phyloP scores from a whole-genome alignment of 1,139 yeast genomes.

The Suhomyces bribrorum region DNA sequence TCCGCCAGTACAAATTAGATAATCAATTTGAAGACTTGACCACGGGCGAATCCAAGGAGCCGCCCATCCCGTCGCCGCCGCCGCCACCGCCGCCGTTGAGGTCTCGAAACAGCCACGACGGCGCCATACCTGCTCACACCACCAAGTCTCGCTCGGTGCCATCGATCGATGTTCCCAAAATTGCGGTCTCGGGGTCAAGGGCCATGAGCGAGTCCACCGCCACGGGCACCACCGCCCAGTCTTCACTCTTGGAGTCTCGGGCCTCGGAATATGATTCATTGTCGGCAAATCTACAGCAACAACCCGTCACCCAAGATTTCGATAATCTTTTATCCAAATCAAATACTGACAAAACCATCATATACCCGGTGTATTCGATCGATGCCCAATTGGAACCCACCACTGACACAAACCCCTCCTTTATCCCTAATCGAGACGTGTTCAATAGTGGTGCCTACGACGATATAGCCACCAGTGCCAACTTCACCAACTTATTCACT shows the following conservation, averaged over 20 bases:
- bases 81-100: neutral
- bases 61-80: neutral
- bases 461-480: neutral
- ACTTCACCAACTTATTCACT: neutral
- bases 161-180: neutral
- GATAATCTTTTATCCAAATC: constrained; percentile 26
- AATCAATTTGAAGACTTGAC: constrained; percentile 15
- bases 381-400: constrained; percentile 10
- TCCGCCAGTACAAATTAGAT: constrained; percentile 24
- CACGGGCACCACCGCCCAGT: neutral
- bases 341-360: constrained; percentile 28
- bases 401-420: constrained; percentile 7
- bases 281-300: constrained; percentile 6
- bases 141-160: neutral
- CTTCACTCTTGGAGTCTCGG: neutral
- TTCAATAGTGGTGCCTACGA: constrained; percentile 9
- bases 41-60: constrained; percentile 7
- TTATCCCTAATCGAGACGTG: constrained; percentile 11
- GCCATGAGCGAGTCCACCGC: neutral
- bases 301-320: constrained; percentile 28
- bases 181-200: neutral
- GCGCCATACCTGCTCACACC: neutral
- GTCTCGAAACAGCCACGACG: neutral
- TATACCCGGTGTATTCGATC: constrained; percentile 43
- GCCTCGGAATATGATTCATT: neutral